Conservation (phyloP, 495 filamentous ascomycete genomes). For the Penicillium silybi region DNA sequence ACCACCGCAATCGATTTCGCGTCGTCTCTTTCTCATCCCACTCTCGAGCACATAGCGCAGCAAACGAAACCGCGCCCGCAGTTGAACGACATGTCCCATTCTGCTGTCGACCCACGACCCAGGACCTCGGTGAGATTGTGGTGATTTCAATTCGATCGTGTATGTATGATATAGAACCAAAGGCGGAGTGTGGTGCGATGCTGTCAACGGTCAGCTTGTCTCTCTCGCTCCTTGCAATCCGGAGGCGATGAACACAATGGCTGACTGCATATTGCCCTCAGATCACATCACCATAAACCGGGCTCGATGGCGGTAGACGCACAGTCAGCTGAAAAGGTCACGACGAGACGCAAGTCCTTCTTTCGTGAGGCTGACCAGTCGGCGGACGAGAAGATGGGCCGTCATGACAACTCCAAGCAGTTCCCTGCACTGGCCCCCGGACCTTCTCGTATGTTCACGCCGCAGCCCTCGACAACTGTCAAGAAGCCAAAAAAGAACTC, state of each 20-base stretch:
- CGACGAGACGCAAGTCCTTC: background rate
- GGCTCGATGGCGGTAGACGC: slow-evolving; percentile 1
- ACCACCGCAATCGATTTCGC: slow-evolving; percentile 3
- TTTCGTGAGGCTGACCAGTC: background rate
- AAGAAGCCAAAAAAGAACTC: slow-evolving; percentile 39
- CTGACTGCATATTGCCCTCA: background rate
- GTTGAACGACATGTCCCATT: background rate
- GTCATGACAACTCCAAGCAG: slow-evolving; percentile 20
- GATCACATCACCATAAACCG: background rate
- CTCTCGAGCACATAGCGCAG: slow-evolving; percentile 6
- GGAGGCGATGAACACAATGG: background rate
- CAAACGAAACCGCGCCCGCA: background rate
- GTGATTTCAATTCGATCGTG: background rate
- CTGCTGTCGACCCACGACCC: background rate
- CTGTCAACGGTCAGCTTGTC: background rate
- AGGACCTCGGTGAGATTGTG: background rate
- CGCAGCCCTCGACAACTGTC: slow-evolving; percentile 16
- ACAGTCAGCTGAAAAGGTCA: background rate
- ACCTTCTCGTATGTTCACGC: slow-evolving; percentile 20
- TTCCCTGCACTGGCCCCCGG: slow-evolving; percentile 34
- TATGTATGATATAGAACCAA: background rate
- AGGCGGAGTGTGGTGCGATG: background rate
- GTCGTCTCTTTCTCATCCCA: background rate
- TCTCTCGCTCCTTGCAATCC: background rate
- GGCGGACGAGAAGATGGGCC: slow-evolving; percentile 17